phyloP scores from a whole-genome alignment of 345 rosid species.

The Kandelia obovata region DNA sequence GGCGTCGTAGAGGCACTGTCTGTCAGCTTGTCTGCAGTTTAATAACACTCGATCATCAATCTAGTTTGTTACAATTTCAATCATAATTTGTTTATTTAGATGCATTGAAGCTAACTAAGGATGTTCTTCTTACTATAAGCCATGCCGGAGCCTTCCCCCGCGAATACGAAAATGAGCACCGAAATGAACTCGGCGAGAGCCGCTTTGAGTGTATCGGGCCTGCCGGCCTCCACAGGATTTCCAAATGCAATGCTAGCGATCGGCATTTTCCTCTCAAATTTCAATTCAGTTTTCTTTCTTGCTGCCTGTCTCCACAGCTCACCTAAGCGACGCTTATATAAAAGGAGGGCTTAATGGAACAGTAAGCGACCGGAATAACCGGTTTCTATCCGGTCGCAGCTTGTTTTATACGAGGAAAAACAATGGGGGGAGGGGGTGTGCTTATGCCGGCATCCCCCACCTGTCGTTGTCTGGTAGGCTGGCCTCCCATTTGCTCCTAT shows the following conservation, averaged over 20 bases:
- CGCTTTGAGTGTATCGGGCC: conserved; percentile 27
- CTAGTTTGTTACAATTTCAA: no score
- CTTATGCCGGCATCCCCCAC: conserved; percentile 13
- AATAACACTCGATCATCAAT: background rate
- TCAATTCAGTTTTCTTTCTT: conserved; percentile 3
- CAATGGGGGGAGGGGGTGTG: background rate
- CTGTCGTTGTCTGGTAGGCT: conserved; percentile 24
- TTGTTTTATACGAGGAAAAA: conserved; percentile 11
- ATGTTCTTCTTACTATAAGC: conserved; percentile 22
- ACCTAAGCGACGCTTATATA: conserved; percentile 20
- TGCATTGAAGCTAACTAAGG: background rate
- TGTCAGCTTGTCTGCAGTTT: conserved; percentile 27
- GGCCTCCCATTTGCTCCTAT: conserved; percentile 28
- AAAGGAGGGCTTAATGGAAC: conserved; percentile 16
- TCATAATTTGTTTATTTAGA: no score
- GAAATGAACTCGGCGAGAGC: conserved; percentile 32
- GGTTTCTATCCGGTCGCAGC: conserved; percentile 13
- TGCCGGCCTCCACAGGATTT: conserved; percentile 35
- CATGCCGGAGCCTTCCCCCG: conserved; percentile 37
- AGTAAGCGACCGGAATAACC: conserved; percentile 2
- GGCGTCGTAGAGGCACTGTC: conserved; percentile 18
- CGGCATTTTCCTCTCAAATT: conserved; percentile 33
- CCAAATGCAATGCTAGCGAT: conserved; percentile 45
- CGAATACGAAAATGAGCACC: conserved; percentile 26
- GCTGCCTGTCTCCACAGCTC: background rate